A percentile compares a stretch with the other conserved stretches of the same genome.
Evolutionary conservation across 768 basidiomycete species (phyloP).

Genomic region (Paxillus involutus): DNA sequence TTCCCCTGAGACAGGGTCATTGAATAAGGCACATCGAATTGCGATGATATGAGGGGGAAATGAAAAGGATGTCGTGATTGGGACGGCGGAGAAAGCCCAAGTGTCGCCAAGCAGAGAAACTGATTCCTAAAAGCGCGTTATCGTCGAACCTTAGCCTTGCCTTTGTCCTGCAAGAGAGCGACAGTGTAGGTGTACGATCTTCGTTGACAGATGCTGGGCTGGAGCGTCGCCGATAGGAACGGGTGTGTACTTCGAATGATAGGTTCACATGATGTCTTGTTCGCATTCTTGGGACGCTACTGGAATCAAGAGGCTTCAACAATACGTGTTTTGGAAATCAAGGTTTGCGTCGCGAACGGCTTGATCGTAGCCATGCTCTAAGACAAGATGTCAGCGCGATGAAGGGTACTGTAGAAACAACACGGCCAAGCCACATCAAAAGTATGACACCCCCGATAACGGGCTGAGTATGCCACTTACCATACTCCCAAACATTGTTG

Average conservation of each 20-base stretch:
- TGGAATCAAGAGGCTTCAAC: slow-evolving; percentile 16
- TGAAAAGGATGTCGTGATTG: too few relatives aligned
- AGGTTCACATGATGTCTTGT: too few relatives aligned
- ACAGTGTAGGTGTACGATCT: neutral
- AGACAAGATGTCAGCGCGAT: neutral
- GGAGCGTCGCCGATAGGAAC: too few relatives aligned
- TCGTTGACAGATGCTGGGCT: neutral
- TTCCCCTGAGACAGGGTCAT: too few relatives aligned
- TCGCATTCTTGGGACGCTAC: neutral
- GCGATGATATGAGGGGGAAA: neutral
- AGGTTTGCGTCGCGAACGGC: slow-evolving; percentile 43
- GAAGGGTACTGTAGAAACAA: neutral
- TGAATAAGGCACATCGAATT: neutral
- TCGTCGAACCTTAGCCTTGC: too few relatives aligned
- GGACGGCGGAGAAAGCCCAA: too few relatives aligned
- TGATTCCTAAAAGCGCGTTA: too few relatives aligned
- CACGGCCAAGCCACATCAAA: neutral
- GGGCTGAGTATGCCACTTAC: slow-evolving; percentile 27
- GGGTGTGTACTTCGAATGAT: too few relatives aligned
- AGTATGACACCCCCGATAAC: slow-evolving; percentile 5
- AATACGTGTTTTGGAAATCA: slow-evolving; percentile 37
- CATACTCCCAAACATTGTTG: slow-evolving; percentile 64
- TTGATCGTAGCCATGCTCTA: slow-evolving; percentile 66
- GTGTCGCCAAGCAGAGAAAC: too few relatives aligned
- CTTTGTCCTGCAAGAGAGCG: too few relatives aligned